Evolutionary conservation across 129 eudicot species (phyloP), one percentile per base, ranked within the genome.

Genomic region (Artemisia tridentata): DNA sequence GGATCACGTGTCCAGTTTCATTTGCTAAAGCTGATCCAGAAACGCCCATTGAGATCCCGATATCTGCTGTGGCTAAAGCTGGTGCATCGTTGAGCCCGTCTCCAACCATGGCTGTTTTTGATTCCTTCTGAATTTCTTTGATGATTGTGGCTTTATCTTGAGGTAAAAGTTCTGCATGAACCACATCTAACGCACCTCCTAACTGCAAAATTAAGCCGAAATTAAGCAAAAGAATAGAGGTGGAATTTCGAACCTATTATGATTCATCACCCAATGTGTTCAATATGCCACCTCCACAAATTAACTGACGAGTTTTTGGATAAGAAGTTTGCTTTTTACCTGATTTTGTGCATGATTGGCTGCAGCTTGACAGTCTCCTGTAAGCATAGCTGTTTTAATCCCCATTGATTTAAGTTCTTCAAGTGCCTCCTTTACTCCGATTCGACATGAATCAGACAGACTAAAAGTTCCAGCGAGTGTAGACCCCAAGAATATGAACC

Each of bases 41-140:
- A 17, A 93, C 81, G 11, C 98, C 98, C 98, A 93, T 93, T 27
- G 98, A 89, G 75, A 93, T 93, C 10, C 98, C 98, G 27, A 93
- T 78, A 67, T 89, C 86, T 5, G 98, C 97, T 3, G 92, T 90
- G 20, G 97, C 96, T 81, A 93, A 71, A 38, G 98, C 98, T 3
- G 92, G 92, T 27, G 97, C 96, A 41, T 93, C 97, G 27, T 93
- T 93, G 10, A 93, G 75, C 15, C 98, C 98, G 20, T 93, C 98
- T 10, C 98, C 98, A 29, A 93, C 80, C 98, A 93, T 93, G 11
- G 97, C 98, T 0, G 93, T 87, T 18, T 75, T 75, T 2, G 83
- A 83, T 12, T 81, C 79, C 2, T 67, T 79, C 74, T 93, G 91
- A 59, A 83, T 60, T 43, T 82, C 82, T 67, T 85, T 75, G 16